Percentiles rank a stretch among this genome's conserved stretches.
Conservation (phyloP, 768 basidiomycete species). For the Pleurotus citrinopileatus region DNA sequence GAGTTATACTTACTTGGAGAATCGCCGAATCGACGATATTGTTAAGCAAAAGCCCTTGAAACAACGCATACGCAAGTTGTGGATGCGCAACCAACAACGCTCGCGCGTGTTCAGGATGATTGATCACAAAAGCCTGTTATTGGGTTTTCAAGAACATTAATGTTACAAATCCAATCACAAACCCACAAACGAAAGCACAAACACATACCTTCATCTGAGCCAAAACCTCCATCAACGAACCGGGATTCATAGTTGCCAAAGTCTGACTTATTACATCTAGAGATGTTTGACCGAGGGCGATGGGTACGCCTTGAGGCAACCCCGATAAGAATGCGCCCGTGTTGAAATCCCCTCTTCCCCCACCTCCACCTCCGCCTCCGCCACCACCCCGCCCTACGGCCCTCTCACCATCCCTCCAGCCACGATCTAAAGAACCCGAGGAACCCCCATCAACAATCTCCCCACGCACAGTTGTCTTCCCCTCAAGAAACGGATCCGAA, state of each 20-base stretch:
- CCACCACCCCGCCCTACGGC: slow-evolving; percentile 34
- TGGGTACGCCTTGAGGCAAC: slow-evolving; percentile 74
- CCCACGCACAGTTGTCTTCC: slow-evolving; percentile 84
- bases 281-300: slow-evolving; percentile 67
- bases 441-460: slow-evolving; percentile 71
- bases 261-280: slow-evolving; percentile 85
- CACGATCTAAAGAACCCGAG: slow-evolving; percentile 41
- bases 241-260: slow-evolving; percentile 79
- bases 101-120: slow-evolving; percentile 87
- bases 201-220: slow-evolving; percentile 93
- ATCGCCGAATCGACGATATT: slow-evolving; percentile 90
- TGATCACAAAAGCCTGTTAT: slow-evolving; percentile 83
- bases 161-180: not conserved
- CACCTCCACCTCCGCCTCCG: slow-evolving; percentile 25
- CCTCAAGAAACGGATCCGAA: slow-evolving; percentile 88
- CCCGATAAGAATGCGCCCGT: slow-evolving; percentile 59
- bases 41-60: slow-evolving; percentile 91
- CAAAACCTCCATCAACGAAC: slow-evolving; percentile 87
- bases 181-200: slow-evolving; percentile 8
- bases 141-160: not conserved
- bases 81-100: slow-evolving; percentile 79
- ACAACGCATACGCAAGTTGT: slow-evolving; percentile 93
- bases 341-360: slow-evolving; percentile 33
- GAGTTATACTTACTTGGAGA: slow-evolving; percentile 39
- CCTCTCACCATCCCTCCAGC: slow-evolving; percentile 51